Evolutionary conservation across 768 basidiomycete species (phyloP).

Genomic region (Candolleomyces eurysporus): DNA sequence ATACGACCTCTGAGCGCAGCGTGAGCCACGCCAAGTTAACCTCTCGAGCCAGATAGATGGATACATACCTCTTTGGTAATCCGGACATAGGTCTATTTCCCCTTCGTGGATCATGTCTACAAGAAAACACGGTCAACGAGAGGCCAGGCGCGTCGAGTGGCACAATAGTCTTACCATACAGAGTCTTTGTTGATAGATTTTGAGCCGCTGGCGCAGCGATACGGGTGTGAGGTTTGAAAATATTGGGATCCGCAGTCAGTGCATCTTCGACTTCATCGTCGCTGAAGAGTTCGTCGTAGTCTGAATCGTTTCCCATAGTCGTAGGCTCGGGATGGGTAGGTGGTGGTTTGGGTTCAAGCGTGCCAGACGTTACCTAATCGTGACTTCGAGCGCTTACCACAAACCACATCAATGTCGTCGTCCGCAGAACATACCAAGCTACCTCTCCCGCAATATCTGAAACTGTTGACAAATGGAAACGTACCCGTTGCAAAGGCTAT

Average conservation of each 20-base stretch:
- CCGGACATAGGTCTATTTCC: slow-evolving; percentile 65
- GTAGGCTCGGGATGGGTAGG: background rate
- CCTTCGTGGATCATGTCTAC: slow-evolving; percentile 68
- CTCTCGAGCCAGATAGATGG: background rate
- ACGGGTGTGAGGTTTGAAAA: slow-evolving; percentile 43
- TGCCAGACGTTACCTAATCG: background rate
- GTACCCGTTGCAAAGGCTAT: slow-evolving; percentile 67
- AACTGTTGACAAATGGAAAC: slow-evolving; percentile 57
- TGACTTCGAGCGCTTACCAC: background rate
- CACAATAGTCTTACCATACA: slow-evolving; percentile 40
- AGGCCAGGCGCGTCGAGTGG: background rate
- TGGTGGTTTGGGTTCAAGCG: background rate
- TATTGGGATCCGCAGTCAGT: slow-evolving; percentile 36
- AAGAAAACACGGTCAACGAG: background rate
- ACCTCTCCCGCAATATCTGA: slow-evolving; percentile 63
- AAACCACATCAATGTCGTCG: background rate
- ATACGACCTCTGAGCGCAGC: slow-evolving; percentile 1
- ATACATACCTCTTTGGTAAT: slow-evolving; percentile 10
- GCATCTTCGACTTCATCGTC: slow-evolving; percentile 40
- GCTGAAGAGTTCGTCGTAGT: slow-evolving; percentile 1
- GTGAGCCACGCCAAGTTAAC: background rate
- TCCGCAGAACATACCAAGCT: slow-evolving; percentile 43
- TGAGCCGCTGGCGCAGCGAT: slow-evolving; percentile 39
- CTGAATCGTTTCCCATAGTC: background rate
- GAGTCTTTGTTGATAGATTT: slow-evolving; percentile 41